phyloP scores from a whole-genome alignment of 2,329 filamentous ascomycete species.

The Ophiocordyceps camponoti-rufipedis region DNA sequence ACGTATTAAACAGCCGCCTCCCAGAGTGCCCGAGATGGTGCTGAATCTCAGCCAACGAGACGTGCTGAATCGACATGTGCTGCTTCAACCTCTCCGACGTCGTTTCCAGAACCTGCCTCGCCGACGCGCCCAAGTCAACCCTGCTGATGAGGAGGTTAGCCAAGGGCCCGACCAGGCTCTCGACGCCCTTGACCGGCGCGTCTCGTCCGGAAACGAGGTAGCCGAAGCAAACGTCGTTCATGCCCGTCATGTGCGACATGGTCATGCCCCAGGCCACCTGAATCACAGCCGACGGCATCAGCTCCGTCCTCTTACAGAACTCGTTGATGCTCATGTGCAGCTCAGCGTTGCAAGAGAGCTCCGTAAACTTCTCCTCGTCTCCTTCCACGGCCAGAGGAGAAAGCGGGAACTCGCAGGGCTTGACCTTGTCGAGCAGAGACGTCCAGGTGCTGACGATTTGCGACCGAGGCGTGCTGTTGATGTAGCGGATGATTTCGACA shows the following conservation, averaged over 20 bases:
- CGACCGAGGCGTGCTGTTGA: neutral
- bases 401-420: constrained; percentile 3
- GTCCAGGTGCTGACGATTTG: constrained; percentile 4
- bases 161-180: constrained; percentile 29
- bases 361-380: neutral
- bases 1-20: constrained; percentile 12
- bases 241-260: constrained; percentile 25
- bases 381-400: neutral
- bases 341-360: neutral
- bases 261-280: constrained; percentile 34
- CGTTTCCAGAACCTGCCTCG: constrained; percentile 18
- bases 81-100: constrained; percentile 26
- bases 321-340: neutral
- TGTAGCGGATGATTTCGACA: constrained; percentile 1
- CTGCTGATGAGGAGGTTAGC: constrained; percentile 37
- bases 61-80: constrained; percentile 28
- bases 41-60: constrained; percentile 28
- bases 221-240: constrained; percentile 31
- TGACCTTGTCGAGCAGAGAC: constrained; percentile 1
- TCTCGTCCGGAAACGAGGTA: constrained; percentile 35
- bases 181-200: constrained; percentile 26
- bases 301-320: constrained; percentile 19
- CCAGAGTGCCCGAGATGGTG: constrained; percentile 9
- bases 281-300: constrained; percentile 30
- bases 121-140: constrained; percentile 13